phyloP scores from a whole-genome alignment of 305 asterid species.

The Petunia hybrid region DNA sequence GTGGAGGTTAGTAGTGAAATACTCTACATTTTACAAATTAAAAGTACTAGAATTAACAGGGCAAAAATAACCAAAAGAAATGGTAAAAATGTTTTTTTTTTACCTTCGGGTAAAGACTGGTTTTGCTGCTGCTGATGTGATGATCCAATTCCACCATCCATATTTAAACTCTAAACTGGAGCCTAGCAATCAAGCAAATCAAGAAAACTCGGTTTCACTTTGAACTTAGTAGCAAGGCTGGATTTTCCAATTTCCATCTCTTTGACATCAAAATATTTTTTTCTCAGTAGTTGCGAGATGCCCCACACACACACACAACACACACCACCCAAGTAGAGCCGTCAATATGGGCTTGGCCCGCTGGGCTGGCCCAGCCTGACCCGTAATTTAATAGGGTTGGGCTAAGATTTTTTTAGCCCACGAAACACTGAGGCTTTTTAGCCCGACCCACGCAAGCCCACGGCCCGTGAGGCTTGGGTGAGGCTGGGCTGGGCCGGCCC shows the following conservation, averaged over 20 bases:
- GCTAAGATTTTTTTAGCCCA: too few species aligned
- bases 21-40: too few species aligned
- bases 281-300: constrained; percentile 1
- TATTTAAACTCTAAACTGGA: background rate
- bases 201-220: background rate
- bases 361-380: too few species aligned
- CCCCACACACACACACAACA: background rate
- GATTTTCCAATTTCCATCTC: background rate
- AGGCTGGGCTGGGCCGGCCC: too few species aligned
- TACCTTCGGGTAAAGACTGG: background rate
- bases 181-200: background rate
- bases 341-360: too few species aligned
- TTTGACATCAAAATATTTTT: background rate
- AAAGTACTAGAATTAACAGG: too few species aligned
- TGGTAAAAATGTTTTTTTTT: background rate
- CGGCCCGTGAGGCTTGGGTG: too few species aligned
- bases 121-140: background rate
- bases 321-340: background rate
- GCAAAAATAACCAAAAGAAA: too few species aligned
- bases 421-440: too few species aligned
- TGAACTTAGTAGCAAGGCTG: background rate
- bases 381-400: too few species aligned
- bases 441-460: too few species aligned
- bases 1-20: too few species aligned
- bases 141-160: background rate